Base-by-base conservation (phyloP, 345 rosid species). In the Rhodomyrtus tomentosa region DNA sequence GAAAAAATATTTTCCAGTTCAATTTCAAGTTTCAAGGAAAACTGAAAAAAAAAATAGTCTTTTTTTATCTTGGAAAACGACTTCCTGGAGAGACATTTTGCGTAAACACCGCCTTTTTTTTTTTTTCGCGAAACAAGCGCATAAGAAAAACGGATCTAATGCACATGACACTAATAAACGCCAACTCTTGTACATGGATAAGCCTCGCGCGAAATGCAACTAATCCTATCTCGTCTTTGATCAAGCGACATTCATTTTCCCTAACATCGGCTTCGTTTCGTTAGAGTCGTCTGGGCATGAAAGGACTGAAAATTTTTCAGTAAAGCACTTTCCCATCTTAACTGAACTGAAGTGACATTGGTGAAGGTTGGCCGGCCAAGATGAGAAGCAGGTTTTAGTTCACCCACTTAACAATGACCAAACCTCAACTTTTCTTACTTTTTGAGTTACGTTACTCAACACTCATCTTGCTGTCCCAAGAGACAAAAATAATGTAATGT, bases 71-170 rank as follows among this genome's bases (percentile, higher is more conserved):
- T n/a, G n/a, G n/a, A n/a, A n/a, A n/a, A n/a, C n/a, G n/a, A n/a
- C n/a, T n/a, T n/a, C n/a, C n/a, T n/a, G n/a, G n/a, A n/a, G n/a
- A n/a, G n/a, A n/a, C n/a, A n/a, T n/a, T n/a, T n/a, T n/a, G n/a
- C n/a, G n/a, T n/a, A n/a, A n/a, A n/a, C n/a, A n/a, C n/a, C n/a
- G n/a, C n/a, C n/a, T n/a, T n/a, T n/a, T n/a, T n/a, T n/a, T n/a
- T n/a, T 22, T 22, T 55, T 55, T 10, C 59, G 25, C 10, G 3
- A 55, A 55, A 55, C 0, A 1, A 55, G 10, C 0, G 4, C 0
- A 55, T 0, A 10, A 5, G 48, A 42, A 42, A 42, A 42, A 42
- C 7, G 48, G 48, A 45, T 55, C n/a, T 29, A n/a, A n/a, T 56
- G 16, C 8, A n/a, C 32, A 56, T 14, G 7, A n/a, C 38, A 27